These are phyloP conservation scores for Thyridium curvatum DNA, from an alignment of 2,329 filamentous ascomycete genomes.

Conservation along the genomic window DNA sequence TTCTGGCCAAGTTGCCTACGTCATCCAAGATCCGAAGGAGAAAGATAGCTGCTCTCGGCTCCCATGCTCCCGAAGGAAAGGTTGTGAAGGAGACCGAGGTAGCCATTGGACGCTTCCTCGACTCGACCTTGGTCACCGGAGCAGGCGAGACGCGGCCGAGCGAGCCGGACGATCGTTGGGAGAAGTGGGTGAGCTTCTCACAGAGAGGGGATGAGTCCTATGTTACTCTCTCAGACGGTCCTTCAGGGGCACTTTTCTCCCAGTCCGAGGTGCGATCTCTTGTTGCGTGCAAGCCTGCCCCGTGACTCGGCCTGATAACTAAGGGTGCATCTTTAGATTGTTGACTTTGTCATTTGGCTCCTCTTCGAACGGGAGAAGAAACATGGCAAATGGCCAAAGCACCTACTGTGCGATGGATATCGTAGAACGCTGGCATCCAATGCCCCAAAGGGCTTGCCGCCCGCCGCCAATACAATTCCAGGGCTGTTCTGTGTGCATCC, in stretches of 20 bases:
- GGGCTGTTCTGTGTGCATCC: conserved; percentile 58
- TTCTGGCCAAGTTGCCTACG: conserved; percentile 59
- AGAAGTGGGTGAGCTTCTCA: conserved; percentile 55
- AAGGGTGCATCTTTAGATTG: conserved; percentile 44
- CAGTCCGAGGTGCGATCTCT: conserved; percentile 55
- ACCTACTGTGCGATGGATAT: conserved; percentile 82
- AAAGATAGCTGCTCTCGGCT: conserved; percentile 41
- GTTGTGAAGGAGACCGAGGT: conserved; percentile 24
- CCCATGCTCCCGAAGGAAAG: conserved; percentile 1
- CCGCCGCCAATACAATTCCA: conserved; percentile 39
- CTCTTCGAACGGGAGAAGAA: conserved; percentile 58
- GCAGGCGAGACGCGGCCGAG: conserved; percentile 9
- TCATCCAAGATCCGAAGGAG: conserved; percentile 57
- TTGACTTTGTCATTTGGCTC: conserved; percentile 72
- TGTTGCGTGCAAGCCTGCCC: conserved; percentile 4
- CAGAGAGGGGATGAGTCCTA: conserved; percentile 55
- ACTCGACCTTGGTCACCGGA: conserved; percentile 61
- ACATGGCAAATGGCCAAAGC: conserved; percentile 49
- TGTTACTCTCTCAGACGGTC: conserved; percentile 43
- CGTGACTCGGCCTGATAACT: conserved; percentile 4
- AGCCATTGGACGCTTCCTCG: conserved; percentile 53
- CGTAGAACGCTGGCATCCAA: conserved; percentile 35
- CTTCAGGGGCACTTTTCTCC: conserved; percentile 38
- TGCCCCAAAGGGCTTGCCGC: conserved; percentile 13
- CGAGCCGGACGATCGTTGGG: conserved; percentile 33